phyloP scores from a whole-genome alignment of 1,284 basidiomycete species.

The Fomitopsis schrenkii region DNA sequence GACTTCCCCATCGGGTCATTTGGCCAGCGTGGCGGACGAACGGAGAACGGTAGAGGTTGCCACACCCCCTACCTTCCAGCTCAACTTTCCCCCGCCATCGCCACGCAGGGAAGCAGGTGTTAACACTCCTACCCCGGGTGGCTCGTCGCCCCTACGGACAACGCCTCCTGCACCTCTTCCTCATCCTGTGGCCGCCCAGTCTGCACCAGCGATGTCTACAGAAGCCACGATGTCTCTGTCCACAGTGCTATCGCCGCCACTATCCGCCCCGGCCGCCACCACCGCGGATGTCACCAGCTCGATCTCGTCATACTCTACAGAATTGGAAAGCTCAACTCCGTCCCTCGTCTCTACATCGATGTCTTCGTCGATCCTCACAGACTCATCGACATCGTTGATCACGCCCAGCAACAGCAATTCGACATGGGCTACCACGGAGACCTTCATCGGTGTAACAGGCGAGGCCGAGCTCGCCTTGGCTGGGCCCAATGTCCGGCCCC shows the following conservation, averaged over 20 bases:
- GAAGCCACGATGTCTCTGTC: neutral
- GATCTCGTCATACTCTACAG: conserved; percentile 8
- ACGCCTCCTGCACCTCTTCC: neutral
- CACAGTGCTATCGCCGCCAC: neutral
- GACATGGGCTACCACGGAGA: neutral
- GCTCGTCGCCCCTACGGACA: conserved; percentile 6
- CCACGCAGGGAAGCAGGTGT: neutral
- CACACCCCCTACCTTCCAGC: neutral
- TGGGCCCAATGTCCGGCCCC: neutral
- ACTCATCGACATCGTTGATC: neutral
- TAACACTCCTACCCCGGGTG: neutral
- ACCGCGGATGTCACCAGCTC: conserved; percentile 15
- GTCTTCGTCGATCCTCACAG: conserved; percentile 16
- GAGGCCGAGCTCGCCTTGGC: neutral
- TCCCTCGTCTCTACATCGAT: conserved; percentile 14
- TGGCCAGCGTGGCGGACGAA: neutral
- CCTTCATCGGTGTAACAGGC: neutral
- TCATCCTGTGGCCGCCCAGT: neutral
- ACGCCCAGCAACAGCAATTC: neutral
- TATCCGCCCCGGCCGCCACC: conserved; percentile 12
- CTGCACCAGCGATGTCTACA: neutral
- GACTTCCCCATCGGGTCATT: neutral
- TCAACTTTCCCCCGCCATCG: neutral
- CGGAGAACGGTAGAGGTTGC: neutral
- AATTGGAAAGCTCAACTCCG: neutral